phyloP scores from a whole-genome alignment of 2,329 filamentous ascomycete species.

The Fusarium domesticum region DNA sequence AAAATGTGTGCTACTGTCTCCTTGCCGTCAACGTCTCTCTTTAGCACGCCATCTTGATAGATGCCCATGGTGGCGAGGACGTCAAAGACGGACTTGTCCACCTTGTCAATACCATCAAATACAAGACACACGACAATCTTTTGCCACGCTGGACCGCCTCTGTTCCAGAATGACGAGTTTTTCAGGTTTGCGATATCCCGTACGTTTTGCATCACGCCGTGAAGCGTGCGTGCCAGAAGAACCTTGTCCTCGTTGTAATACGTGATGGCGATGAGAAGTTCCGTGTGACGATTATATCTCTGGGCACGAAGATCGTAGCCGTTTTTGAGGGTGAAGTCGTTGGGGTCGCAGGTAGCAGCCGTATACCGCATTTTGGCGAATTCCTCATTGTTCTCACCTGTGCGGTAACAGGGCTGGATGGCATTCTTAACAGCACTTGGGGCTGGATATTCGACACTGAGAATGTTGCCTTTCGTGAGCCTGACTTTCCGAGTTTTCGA shows the following conservation, averaged over 20 bases:
- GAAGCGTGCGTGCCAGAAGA: conserved; percentile 86
- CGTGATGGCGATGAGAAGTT: conserved; percentile 92
- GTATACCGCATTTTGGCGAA: conserved; percentile 98
- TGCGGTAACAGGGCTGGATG: conserved; percentile 85
- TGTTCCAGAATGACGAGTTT: conserved; percentile 98
- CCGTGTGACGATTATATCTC: conserved; percentile 98
- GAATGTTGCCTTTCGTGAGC: conserved; percentile 88
- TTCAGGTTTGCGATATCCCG: conserved; percentile 95
- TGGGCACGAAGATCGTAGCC: conserved; percentile 93
- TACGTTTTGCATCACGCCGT: conserved; percentile 97
- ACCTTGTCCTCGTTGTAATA: conserved; percentile 99
- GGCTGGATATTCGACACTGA: conserved; percentile 94
- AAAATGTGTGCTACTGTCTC: conserved; percentile 87
- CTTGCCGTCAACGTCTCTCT: conserved; percentile 93
- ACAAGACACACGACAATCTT: conserved; percentile 96
- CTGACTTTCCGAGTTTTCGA: conserved; percentile 95
- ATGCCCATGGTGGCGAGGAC: conserved; percentile 87
- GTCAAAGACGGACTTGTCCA: conserved; percentile 90
- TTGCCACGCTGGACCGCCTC: conserved; percentile 94
- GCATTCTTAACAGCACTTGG: conserved; percentile 95
- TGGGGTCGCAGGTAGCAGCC: conserved; percentile 94
- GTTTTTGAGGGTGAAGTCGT: conserved; percentile 96
- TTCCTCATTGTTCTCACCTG: conserved; percentile 88
- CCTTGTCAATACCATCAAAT: conserved; percentile 94
- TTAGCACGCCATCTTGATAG: conserved; percentile 96